Conservation (phyloP, 163 green algal species). For the Chloromonas sp. region DNA sequence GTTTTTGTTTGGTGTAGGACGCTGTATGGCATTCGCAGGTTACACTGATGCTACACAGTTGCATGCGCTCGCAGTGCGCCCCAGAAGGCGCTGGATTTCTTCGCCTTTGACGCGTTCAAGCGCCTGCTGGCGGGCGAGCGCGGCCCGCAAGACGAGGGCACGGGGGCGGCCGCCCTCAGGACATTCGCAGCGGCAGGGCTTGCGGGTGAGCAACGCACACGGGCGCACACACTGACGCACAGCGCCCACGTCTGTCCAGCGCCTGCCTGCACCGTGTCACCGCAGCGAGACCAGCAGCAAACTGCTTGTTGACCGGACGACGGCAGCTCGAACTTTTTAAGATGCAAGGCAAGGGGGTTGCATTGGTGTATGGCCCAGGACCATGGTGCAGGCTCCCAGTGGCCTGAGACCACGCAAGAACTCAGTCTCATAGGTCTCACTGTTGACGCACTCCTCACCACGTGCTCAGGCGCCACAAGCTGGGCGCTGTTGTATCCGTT, state of each 20-base stretch:
- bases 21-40: too few relatives aligned
- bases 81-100: conserved; percentile 85
- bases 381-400: too few relatives aligned
- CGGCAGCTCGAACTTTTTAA: too few relatives aligned
- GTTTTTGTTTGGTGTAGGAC: too few relatives aligned
- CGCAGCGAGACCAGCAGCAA: too few relatives aligned
- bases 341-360: too few relatives aligned
- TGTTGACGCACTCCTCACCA: too few relatives aligned
- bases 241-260: conserved; percentile 7
- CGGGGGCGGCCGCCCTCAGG: not conserved
- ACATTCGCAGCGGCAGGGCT: conserved; percentile 59
- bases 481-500: conserved; percentile 76
- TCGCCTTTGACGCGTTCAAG: conserved; percentile 74
- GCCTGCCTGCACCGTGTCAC: too few relatives aligned
- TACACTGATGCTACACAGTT: not conserved
- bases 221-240: not conserved
- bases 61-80: conserved; percentile 38
- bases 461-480: conserved; percentile 46
- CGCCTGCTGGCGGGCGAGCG: conserved; percentile 14
- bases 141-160: not conserved
- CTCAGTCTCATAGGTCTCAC: too few relatives aligned
- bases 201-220: conserved; percentile 18
- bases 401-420: too few relatives aligned
- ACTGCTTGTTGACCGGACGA: too few relatives aligned
- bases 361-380: too few relatives aligned